A percentile compares a stretch with the other conserved stretches of the same genome.
phyloP scores from a whole-genome alignment of 371 early-diverging fungal genomes.

The Syncephalis plumigaleata region DNA sequence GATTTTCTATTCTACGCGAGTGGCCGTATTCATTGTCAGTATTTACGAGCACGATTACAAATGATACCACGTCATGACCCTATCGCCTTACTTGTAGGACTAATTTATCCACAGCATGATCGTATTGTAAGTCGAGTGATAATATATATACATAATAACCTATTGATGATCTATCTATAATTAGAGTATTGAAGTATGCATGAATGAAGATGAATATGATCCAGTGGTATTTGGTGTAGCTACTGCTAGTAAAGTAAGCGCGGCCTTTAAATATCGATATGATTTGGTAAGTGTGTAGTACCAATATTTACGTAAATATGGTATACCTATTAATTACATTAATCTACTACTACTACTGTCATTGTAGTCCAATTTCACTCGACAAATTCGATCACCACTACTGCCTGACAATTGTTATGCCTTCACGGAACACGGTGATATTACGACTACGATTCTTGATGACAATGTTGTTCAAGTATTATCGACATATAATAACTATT shows the following conservation, averaged over 20 bases:
- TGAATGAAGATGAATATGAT: constrained; percentile 1
- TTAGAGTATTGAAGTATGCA: background rate
- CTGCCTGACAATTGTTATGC: background rate
- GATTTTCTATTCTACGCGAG: constrained; percentile 6
- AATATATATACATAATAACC: too few species aligned
- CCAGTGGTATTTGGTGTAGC: constrained; percentile 1
- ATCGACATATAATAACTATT: background rate
- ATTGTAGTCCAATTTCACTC: background rate
- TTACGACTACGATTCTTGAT: background rate
- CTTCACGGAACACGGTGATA: background rate
- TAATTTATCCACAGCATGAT: constrained; percentile 1
- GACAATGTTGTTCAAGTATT: background rate
- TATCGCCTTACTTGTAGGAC: background rate
- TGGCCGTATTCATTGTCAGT: constrained; percentile 5
- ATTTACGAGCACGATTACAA: background rate
- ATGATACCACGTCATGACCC: constrained; percentile 5
- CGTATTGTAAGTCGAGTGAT: constrained; percentile 2
- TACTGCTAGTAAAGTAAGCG: background rate
- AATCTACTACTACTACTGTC: background rate
- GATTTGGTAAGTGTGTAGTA: constrained; percentile 4
- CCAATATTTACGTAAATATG: background rate
- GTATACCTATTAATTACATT: too few species aligned
- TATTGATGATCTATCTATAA: background rate
- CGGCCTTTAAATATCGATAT: constrained; percentile 1
- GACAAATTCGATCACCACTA: background rate